Base-by-base conservation (phyloP, 2,329 filamentous ascomycete genomes). In the Clarireedia hainanense region DNA sequence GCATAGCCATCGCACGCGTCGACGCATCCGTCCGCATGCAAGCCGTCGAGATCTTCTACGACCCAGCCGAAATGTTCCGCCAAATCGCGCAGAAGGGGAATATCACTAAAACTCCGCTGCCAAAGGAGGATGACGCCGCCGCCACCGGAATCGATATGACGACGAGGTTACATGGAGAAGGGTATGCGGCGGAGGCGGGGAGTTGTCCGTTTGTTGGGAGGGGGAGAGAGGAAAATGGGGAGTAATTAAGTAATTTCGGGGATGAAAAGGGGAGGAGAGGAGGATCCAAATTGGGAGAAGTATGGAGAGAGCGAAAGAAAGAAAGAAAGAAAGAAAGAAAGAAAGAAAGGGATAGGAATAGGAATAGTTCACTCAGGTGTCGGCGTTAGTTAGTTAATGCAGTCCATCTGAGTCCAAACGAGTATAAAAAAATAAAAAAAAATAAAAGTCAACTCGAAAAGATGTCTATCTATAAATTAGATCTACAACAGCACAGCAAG, bases 31-130 rank as follows among this genome's bases (percentile, higher is more conserved):
- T 86, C 43, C 77, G 81, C 57, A 69, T 87, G 2, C 74, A 80
- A 60, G 73, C 72, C 17, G 73, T 86, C 3, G 80, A 85, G 58
- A 83, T 81, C 0, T 86, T 80, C 76, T 85, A 84, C 61, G 83
- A 86, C 63, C 80, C 84, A 0, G 70, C 84, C 65, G 77, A 82
- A 42, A 84, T 86, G 81, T 86, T 86, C 65, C 73, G 80, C 5
- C 83, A 86, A 70, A 85, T 86, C 50, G 76, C 76, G 1, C 75
- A 75, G 0, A 63, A 74, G 14, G 76, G 76, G 3, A 51, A 45
- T 12, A 57, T 63, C 3, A 58, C 63, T 3, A 63, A 56, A 47
- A 54, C 51, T 1, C 12, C 20, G 5, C 14, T 52, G 14, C 24
- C 42, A 9, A 34, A 5, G 5, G 46, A 40, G 12, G 45, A 39